Evolutionary conservation across 768 basidiomycete genomes (phyloP), one percentile per base, ranked within the genome.

Genomic region (Xerocomus potaroensis): DNA sequence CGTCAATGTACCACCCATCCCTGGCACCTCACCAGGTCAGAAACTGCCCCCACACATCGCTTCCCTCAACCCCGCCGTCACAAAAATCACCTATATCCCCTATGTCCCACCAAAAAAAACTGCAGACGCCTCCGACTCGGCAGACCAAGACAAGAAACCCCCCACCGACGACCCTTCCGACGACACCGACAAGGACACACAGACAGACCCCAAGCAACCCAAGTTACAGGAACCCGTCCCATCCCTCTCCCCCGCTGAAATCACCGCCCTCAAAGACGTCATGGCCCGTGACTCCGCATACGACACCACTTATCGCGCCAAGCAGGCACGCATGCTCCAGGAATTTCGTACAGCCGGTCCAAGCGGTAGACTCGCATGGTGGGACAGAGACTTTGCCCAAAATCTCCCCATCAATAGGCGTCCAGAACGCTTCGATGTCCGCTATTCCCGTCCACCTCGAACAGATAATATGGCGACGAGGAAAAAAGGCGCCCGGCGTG

Each of bases 401-500:
- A 71, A 66, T 58, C 41, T 65, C 56, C 58, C 63, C 49, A 41
- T 54, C 22, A 65, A 55, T 14, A 42, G 65, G 36, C 57, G 64
- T 5, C 61, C 59, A 3, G 64, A 65, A 56, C 63, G 61, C 38
- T 80, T 88, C 58, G 77, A 80, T 48, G 73, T 80, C 27, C 55
- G 76, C 18, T 81, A 79, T 68, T 78, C 80, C 31, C 69, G 68
- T 72, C 76, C 69, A 69, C 74, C 35, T 53, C 68, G 58, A 53
- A 53, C 36, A 1, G 63, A 57, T 21, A 58, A 42, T 50, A 61
- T 61, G 47, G 58, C 51, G 27, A 68, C 72, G 57, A 69, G 74
- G 54, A 74, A 71, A 60, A 81, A 81, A 62, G 66, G 68, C 11
- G 75, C 77, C 18, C 77, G 71, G 58, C 72, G 84, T 41, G 85